Conservation (phyloP, 2,329 filamentous ascomycete species). For the Fusarium citri region DNA sequence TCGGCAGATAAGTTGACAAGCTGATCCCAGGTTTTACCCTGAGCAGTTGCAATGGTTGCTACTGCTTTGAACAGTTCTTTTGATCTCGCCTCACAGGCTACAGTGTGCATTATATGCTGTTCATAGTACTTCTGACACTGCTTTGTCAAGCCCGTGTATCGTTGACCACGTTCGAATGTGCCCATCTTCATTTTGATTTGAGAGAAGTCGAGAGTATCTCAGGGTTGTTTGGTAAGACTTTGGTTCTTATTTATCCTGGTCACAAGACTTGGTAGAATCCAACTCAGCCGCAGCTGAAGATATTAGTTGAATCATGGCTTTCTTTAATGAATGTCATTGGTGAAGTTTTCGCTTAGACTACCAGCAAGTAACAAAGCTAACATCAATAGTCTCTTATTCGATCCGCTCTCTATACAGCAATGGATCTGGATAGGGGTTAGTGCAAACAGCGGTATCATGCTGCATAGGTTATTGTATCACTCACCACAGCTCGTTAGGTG, state of each 20-base stretch:
- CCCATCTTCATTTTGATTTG: not conserved
- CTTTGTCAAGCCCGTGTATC: not conserved
- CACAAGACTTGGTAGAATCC: not conserved
- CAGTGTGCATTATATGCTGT: not conserved
- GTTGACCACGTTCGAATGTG: not conserved
- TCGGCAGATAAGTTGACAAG: not conserved
- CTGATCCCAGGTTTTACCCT: not conserved
- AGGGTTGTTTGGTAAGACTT: no score
- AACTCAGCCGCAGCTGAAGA: not conserved
- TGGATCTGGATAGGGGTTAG: not conserved
- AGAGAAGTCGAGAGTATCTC: no score
- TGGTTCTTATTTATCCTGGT: not conserved
- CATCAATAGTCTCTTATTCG: not conserved
- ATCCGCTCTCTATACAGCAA: not conserved
- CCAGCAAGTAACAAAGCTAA: not conserved
- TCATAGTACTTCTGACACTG: not conserved
- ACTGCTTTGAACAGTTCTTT: not conserved
- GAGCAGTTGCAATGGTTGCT: not conserved
- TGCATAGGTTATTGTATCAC: not conserved
- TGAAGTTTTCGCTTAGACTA: not conserved
- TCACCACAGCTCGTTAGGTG: fast-evolving
- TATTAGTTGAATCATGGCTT: not conserved
- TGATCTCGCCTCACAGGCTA: not conserved
- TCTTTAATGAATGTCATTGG: not conserved
- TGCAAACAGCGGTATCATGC: not conserved